A percentile compares a stretch with the other conserved stretches of the same genome.
Conservation (phyloP, 495 filamentous ascomycete species). For the Symbiotaphrina buchneri region DNA sequence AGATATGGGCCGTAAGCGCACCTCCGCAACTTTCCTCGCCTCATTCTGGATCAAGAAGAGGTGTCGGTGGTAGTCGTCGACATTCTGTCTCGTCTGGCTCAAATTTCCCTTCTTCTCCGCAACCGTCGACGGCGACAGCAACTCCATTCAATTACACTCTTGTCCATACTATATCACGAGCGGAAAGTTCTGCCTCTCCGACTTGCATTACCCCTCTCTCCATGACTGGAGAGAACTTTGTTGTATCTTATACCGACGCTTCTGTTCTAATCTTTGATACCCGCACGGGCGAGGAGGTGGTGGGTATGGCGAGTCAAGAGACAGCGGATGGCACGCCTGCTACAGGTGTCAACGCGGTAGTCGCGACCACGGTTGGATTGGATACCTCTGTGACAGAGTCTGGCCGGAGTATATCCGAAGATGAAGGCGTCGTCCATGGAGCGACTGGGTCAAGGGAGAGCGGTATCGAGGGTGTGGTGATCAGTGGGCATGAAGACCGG, state of each 20-base stretch:
- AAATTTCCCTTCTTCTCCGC: slow-evolving; percentile 74
- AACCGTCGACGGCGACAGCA: slow-evolving; percentile 56
- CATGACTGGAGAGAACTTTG: slow-evolving; percentile 70
- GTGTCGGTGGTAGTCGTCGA: slow-evolving; percentile 54
- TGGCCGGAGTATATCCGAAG: slow-evolving; percentile 33
- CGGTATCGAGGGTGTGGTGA: slow-evolving; percentile 77
- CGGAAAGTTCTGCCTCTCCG: slow-evolving; percentile 41
- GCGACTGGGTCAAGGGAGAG: slow-evolving; percentile 59
- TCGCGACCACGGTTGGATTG: slow-evolving; percentile 61
- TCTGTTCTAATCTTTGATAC: slow-evolving; percentile 84
- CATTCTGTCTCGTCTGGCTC: slow-evolving; percentile 83
- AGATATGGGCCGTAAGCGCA: slow-evolving; percentile 87
- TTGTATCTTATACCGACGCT: slow-evolving; percentile 79
- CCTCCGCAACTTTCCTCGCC: slow-evolving; percentile 66
- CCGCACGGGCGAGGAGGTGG: slow-evolving; percentile 72
- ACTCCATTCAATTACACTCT: slow-evolving; percentile 46
- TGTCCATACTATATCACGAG: slow-evolving; percentile 59
- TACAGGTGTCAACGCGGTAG: slow-evolving; percentile 80
- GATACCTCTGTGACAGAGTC: slow-evolving; percentile 62
- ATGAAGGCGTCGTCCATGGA: slow-evolving; percentile 44
- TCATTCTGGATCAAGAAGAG: slow-evolving; percentile 43
- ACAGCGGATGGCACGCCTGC: slow-evolving; percentile 72
- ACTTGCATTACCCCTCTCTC: slow-evolving; percentile 84
- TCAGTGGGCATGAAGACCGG: slow-evolving; percentile 86
- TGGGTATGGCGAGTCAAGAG: slow-evolving; percentile 75